Base-by-base conservation (phyloP, 225 moss, liverwort and hornwort species). In the Thuidium tamariscinum region DNA sequence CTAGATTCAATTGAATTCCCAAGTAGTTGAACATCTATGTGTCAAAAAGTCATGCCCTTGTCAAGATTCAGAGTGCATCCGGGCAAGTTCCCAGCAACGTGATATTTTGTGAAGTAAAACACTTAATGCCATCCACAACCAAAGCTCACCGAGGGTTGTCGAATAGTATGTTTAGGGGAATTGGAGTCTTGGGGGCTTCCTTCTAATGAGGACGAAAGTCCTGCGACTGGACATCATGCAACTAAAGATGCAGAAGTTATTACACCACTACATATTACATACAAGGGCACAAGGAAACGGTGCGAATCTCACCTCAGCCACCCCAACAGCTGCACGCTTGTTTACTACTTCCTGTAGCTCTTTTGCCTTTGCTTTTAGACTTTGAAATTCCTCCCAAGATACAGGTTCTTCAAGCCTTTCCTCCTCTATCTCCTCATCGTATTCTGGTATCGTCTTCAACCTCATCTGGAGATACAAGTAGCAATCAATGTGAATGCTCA, bases 241-340 rank as follows among this genome's bases (percentile, higher is more conserved):
- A 51, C 59, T 85, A 41, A 39, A 74, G 42, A 86, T 29, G 69
- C 30, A n/a, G 36, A 61, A 77, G 59, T 62, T 70, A 57, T 37
- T 29, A 10, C 41, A 61, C 51, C 69, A 69, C 61, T 61, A 70
- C 37, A 37, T 12, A 55, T 73, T 30, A 25, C 74, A 74, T 26
- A 81, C 36, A 83, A 34, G 64, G 21, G 67, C 66, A 54, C 26
- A 60, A 77, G 64, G 42, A 49, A 75, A 85, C 32, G 49, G 41
- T 41, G 73, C 59, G 32, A 82, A 55, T 84, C 80, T 89, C 87
- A 92, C 93, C 92, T 92, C 90, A 41, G 93, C 93, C 84, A 86
- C 16, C 37, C 86, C 90, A 39, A 90, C 86, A 9, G 89, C 90
- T 74, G 56, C 89, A 75, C 93, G 89, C 86, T 89, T 93, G 86